Conservation (phyloP, 2,329 filamentous ascomycete genomes). For the Sporothrix luriei region DNA sequence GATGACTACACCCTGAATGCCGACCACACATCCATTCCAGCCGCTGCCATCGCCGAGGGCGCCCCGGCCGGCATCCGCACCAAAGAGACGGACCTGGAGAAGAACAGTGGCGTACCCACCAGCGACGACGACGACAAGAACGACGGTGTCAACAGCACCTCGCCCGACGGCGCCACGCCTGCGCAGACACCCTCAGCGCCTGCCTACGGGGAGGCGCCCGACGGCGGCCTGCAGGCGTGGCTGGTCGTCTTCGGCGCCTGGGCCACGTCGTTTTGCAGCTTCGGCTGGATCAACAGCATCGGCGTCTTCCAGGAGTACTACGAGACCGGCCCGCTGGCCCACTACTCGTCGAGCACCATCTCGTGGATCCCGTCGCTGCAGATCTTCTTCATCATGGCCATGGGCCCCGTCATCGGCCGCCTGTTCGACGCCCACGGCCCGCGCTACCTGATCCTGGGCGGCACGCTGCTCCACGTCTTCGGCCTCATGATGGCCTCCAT, state of each 20-base stretch:
- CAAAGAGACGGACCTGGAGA: slow-evolving; percentile 27
- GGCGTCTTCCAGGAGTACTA: slow-evolving; percentile 64
- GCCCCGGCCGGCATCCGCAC: slow-evolving; percentile 8
- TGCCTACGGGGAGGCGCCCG: slow-evolving; percentile 32
- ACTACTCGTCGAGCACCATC: slow-evolving; percentile 58
- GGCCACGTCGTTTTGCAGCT: slow-evolving; percentile 48
- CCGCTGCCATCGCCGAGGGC: not conserved
- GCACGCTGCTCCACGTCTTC: slow-evolving; percentile 57
- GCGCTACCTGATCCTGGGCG: slow-evolving; percentile 51
- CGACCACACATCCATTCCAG: not conserved
- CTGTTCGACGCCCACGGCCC: slow-evolving; percentile 61
- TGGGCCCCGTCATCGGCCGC: slow-evolving; percentile 60
- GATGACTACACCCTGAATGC: slow-evolving; percentile 29
- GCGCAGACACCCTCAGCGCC: slow-evolving; percentile 14
- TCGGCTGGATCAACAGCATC: slow-evolving; percentile 48
- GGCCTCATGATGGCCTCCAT: slow-evolving; percentile 62
- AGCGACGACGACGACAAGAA: not conserved
- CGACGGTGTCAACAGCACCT: not conserved
- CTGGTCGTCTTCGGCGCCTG: slow-evolving; percentile 47
- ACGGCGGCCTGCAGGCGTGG: slow-evolving; percentile 44
- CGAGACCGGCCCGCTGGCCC: slow-evolving; percentile 50
- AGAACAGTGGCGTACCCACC: not conserved
- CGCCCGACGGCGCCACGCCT: not conserved
- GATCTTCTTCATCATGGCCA: slow-evolving; percentile 51
- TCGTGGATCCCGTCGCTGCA: slow-evolving; percentile 62